Conservation (phyloP, 106 monocot genomes). For the Dioscorea alata region DNA sequence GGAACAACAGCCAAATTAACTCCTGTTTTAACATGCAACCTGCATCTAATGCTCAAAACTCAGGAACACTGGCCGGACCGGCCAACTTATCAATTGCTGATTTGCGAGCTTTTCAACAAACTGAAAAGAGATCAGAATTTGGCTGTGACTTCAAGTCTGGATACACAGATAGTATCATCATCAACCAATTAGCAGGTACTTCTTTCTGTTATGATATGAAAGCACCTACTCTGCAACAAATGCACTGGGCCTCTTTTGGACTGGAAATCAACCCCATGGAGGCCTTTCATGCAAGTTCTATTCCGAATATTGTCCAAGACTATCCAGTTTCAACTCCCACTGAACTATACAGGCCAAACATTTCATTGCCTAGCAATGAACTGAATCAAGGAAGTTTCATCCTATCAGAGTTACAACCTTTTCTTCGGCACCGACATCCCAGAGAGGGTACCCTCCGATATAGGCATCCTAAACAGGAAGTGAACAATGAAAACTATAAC, state of each 20-base stretch:
- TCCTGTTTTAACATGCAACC: neutral
- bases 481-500: too few relatives aligned
- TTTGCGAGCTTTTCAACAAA: too few relatives aligned
- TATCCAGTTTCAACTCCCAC: neutral
- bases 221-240: neutral
- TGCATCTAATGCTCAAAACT: neutral
- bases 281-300: neutral
- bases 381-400: neutral
- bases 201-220: neutral
- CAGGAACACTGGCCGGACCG: neutral
- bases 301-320: neutral
- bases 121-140: too few relatives aligned
- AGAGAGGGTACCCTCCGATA: too few relatives aligned
- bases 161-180: too few relatives aligned
- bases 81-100: too few relatives aligned
- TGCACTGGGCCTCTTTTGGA: neutral
- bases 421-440: neutral
- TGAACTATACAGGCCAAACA: neutral
- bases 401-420: neutral
- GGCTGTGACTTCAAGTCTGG: too few relatives aligned
- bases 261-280: neutral
- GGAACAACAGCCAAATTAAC: constrained; percentile 7
- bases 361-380: neutral
- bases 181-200: too few relatives aligned
- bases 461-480: too few relatives aligned